Conservation (phyloP, 148 eudicot species). For the Rhododendron mucronatum region DNA sequence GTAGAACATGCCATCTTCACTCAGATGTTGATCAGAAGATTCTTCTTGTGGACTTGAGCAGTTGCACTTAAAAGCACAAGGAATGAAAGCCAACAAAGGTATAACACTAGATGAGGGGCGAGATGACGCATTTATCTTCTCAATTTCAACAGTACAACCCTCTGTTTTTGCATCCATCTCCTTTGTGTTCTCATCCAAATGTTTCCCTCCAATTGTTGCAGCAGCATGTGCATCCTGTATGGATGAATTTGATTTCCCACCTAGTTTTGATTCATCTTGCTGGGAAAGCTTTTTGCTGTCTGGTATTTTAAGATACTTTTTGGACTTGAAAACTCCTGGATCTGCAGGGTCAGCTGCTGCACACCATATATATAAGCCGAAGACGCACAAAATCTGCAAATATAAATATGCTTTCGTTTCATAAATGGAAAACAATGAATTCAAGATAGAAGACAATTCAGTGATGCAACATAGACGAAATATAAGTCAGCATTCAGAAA, state of each 20-base stretch:
- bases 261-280: conserved; percentile 44
- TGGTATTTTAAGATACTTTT: conserved; percentile 61
- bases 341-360: conserved; percentile 96
- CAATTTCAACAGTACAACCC: conserved; percentile 36
- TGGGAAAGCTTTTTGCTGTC: conserved; percentile 30
- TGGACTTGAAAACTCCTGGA: conserved; percentile 87
- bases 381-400: conserved; percentile 58
- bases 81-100: conserved; percentile 47
- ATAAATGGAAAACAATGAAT: not conserved
- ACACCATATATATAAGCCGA: conserved; percentile 90
- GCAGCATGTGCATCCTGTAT: conserved; percentile 35
- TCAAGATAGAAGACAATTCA: not conserved
- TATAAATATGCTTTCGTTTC: not conserved
- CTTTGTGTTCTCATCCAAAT: conserved; percentile 31
- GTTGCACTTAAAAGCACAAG: conserved; percentile 58
- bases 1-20: conserved; percentile 99
- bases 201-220: conserved; percentile 40
- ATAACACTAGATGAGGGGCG: conserved; percentile 31
- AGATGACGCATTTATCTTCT: conserved; percentile 26
- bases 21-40: conserved; percentile 59
- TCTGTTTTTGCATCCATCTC: conserved; percentile 37
- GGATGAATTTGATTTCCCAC: conserved; percentile 55
- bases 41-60: conserved; percentile 57
- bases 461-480: not conserved
- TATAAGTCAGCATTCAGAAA: not conserved